A percentile compares a stretch with the other conserved stretches of the same genome.
phyloP scores from a whole-genome alignment of 306 rosid genomes.

The Arachis hypogaea region DNA sequence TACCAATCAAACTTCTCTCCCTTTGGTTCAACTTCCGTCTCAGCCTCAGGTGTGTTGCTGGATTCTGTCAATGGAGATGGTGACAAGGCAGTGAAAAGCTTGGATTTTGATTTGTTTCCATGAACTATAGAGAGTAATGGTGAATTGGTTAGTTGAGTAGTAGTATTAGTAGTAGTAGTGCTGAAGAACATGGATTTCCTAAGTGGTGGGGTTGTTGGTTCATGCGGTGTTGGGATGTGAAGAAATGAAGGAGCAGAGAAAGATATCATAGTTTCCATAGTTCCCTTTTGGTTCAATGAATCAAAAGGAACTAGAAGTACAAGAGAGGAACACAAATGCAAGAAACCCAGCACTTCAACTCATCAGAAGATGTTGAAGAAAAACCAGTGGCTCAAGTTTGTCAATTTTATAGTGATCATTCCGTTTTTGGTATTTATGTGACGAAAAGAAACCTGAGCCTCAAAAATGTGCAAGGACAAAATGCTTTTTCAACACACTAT shows the following conservation, averaged over 20 bases:
- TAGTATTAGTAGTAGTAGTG: neutral
- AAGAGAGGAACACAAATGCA: too few relatives aligned
- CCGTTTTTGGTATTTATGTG: neutral
- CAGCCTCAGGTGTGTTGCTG: slow-evolving; percentile 42
- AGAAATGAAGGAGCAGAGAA: slow-evolving; percentile 53
- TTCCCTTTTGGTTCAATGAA: neutral
- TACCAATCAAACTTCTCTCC: slow-evolving; percentile 77
- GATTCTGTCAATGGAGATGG: slow-evolving; percentile 58
- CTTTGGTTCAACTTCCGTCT: slow-evolving; percentile 32
- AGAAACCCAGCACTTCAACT: neutral
- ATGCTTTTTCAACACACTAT: neutral
- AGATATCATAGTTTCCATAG: slow-evolving; percentile 42
- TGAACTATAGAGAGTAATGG: slow-evolving; percentile 18
- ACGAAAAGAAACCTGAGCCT: slow-evolving; percentile 31
- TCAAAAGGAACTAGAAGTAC: neutral
- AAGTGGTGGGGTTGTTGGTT: slow-evolving; percentile 32
- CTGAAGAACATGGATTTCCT: slow-evolving; percentile 41
- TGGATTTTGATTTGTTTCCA: slow-evolving; percentile 41
- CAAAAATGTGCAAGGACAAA: neutral
- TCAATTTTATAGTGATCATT: neutral
- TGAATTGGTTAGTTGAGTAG: slow-evolving; percentile 34
- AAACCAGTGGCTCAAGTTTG: slow-evolving; percentile 28
- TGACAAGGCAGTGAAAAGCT: slow-evolving; percentile 58
- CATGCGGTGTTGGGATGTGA: slow-evolving; percentile 36
- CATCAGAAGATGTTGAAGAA: neutral